Base-by-base conservation (phyloP, 148 eudicot genomes). In the Rheum nobile region DNA sequence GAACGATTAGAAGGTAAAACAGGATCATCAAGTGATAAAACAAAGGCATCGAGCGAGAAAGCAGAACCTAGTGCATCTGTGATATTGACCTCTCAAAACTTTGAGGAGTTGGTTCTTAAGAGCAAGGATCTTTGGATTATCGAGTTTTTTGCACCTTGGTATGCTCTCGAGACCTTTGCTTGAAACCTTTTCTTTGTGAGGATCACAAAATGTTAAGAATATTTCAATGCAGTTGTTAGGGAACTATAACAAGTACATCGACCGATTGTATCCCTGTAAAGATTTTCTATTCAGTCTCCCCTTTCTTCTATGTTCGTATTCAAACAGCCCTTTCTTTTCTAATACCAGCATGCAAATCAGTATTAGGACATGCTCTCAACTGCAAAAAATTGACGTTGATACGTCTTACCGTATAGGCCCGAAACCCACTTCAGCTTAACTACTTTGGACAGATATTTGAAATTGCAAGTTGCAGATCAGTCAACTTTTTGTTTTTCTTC, bases 101-200 rank as follows among this genome's bases (percentile, higher is more conserved):
- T 94, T 77, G 98, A 91, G 80, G 97, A 94, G 35, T 50, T 81
- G 77, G 97, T 94, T 77, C 75, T 84, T 74, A 91, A 88, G 81
- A 91, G 98, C 84, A 94, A 88, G 80, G 96, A 94, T 7, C 87
- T 94, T 16, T 94, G 98, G 98, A 35, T 94, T 76, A 96, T 94
- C 44, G 98, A 94, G 86, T 94, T 94, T 84, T 94, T 91, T 79
- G 98, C 98, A 42, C 97, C 98, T 79, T 94, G 98, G 98, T 94
- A 90, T 67, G 80, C 59, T 75, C 52, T 69, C 44, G n/a, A n/a
- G n/a, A 47, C 32, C 38, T 73, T 35, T 31, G 26, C 44, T 73
- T 57, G 42, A 35, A 67, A 67, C 29, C 16, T 67, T 17, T 34
- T n/a, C n/a, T n/a, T n/a, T n/a, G n/a, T n/a, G n/a, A n/a, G n/a